Base-by-base conservation (phyloP, 352 stramenopile genomes). In the Pythium phragmiticola region DNA sequence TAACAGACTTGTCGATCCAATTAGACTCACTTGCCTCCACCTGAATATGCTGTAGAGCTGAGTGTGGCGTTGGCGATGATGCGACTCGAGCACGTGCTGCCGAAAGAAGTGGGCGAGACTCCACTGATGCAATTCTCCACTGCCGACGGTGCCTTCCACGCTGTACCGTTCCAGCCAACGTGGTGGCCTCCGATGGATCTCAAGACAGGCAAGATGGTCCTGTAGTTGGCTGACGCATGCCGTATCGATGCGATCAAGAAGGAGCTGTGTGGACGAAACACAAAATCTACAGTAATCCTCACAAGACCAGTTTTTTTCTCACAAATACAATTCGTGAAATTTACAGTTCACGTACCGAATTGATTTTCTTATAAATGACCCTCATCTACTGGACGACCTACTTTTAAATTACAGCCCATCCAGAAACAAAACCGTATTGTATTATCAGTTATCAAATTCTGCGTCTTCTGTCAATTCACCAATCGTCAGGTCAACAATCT, bases 141-240 rank as follows among this genome's bases (percentile, higher is more conserved):
- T 2, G 66, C 75, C 6, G 80, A 93, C 37, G 85, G 83, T 46
- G 68, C 71, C 3, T 92, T 90, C 63, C 69, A 87, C 34, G 84
- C 74, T 14, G 66, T 94, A 23, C 87, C 87, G 37, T 93, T 80
- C 58, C 72, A 90, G 63, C 87, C 87, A 2, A 69, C 71, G 19
- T 95, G 87, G 87, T 95, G 87, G 87, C 75, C 80, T 21, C 13
- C 69, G 34, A 46, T 95, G n/a, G 81, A 95, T 43, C 47, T 70
- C 16, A 83, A 75, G 61, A 90, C 83, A 2, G 87, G 87, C 58
- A 95, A 95, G 55, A 85, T 91, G 79, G 46, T 77, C 57, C 34
- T 93, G 14, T 89, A 75, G 65, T 14, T 50, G 8, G 26, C 26
- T 30, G 4, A 30, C 26, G 26, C 26, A 30, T 30, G 26, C 26